Base-by-base conservation (phyloP, 495 filamentous ascomycete species). In the Penicillium daleae region DNA sequence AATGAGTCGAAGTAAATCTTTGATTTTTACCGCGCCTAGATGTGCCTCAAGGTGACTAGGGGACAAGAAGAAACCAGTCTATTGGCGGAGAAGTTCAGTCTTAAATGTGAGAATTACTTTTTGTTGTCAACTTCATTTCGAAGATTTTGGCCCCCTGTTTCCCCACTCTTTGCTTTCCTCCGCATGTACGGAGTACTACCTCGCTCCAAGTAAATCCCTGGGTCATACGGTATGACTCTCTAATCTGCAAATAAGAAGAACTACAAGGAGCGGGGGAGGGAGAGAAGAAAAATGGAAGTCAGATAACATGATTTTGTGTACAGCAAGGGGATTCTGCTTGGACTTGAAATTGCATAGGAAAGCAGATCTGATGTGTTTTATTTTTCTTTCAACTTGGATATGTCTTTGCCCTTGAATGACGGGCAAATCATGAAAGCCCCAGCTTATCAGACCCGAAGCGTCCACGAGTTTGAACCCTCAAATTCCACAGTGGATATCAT, bases 321-420 rank as follows among this genome's bases (percentile, higher is more conserved):
- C n/a, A 50, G 40, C 6, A 61, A 26, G 17, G 39, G 37, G 39
- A 49, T 46, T 55, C 24, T 22, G 15, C 8, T 22, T 35, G 17
- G 10, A 17, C 31, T 15, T 7, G 22, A 21, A 19, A 19, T 33
- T 53, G 29, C 29, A 33, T 5, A 53, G 5, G 19, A 31, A n/a
- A 9, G 4, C 3, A 31, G 27, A 53, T 53, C 50, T 33, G 26
- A 13, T 50, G 50, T 31, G 4, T 31, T 4, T 31, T 31, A 4
- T 17, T 27, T 33, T 17, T 27, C 26, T 9, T 33, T 33, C 19
- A 6, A 19, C 19, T 33, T 61, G 62, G n/a, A n/a, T n/a, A n/a
- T n/a, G n/a, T n/a, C n/a, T n/a, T 66, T 32, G 46, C 58, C 65
- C 65, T 62, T 61, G 58, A 64, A 62, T 56, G 61, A 61, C 26